These are phyloP conservation scores for Pythium insidiosum DNA, from an alignment of 352 stramenopile genomes.

Conservation along the genomic window DNA sequence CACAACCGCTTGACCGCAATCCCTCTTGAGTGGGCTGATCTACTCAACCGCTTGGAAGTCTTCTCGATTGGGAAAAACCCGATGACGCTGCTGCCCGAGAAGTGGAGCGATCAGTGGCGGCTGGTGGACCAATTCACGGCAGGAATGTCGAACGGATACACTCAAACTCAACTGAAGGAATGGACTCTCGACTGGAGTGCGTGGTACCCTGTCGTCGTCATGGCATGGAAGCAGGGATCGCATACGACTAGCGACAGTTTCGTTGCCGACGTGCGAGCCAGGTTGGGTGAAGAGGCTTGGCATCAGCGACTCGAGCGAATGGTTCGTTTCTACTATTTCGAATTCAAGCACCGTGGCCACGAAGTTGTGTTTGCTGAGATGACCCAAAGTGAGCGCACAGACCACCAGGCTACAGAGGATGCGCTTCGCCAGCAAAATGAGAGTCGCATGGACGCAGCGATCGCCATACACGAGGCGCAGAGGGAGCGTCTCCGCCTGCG, in stretches of 20 bases:
- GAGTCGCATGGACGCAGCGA: conserved; percentile 22
- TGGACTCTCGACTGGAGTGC: conserved; percentile 36
- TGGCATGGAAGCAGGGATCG: conserved; percentile 27
- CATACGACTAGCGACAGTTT: conserved; percentile 26
- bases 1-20: conserved; percentile 47
- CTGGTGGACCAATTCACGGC: conserved; percentile 45
- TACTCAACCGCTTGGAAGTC: conserved; percentile 49
- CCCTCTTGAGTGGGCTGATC: conserved; percentile 36
- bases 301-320: conserved; percentile 41
- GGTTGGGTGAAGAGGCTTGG: conserved; percentile 28
- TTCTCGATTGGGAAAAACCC: conserved; percentile 50
- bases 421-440: conserved; percentile 17
- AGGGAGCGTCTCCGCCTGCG: conserved; percentile 20
- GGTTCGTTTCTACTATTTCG: conserved; percentile 58
- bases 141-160: conserved; percentile 43
- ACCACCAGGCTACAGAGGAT: conserved; percentile 10
- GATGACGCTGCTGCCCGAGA: conserved; percentile 42
- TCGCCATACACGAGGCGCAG: conserved; percentile 27
- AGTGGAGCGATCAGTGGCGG: conserved; percentile 52
- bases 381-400: background rate
- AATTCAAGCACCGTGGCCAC: conserved; percentile 64
- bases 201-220: conserved; percentile 46
- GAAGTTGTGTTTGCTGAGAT: conserved; percentile 26
- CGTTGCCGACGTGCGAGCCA: conserved; percentile 23
- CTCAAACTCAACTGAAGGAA: conserved; percentile 31